phyloP scores from a whole-genome alignment of 345 rosid genomes.

The Punica granatum region DNA sequence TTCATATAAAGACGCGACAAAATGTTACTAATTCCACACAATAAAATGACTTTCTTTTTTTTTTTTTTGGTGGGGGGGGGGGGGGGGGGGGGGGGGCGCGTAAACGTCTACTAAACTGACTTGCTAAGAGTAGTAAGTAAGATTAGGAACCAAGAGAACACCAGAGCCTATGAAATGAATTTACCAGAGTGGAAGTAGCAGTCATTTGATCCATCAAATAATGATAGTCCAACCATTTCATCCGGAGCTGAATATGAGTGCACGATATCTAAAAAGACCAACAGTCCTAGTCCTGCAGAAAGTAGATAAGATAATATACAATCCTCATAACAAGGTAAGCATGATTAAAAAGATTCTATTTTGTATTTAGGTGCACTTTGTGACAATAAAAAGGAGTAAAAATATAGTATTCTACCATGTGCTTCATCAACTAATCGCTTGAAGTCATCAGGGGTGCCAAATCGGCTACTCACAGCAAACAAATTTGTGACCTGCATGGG shows the following conservation, averaged over 20 bases:
- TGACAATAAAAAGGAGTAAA: background rate
- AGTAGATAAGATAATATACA: slow-evolving; percentile 2
- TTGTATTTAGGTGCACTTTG: background rate
- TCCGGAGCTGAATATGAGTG: slow-evolving; percentile 97
- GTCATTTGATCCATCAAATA: slow-evolving; percentile 93
- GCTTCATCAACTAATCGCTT: slow-evolving; percentile 92
- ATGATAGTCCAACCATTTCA: slow-evolving; percentile 92
- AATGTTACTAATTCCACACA: background rate
- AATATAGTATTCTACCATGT: slow-evolving; percentile 41
- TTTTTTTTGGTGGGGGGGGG: too few relatives aligned
- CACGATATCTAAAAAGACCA: slow-evolving; percentile 83
- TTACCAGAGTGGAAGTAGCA: slow-evolving; percentile 93
- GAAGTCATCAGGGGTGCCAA: slow-evolving; percentile 95
- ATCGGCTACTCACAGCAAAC: slow-evolving; percentile 87
- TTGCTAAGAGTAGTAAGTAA: background rate
- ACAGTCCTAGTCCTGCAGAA: slow-evolving; percentile 65
- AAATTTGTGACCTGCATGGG: slow-evolving; percentile 63
- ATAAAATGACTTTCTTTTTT: background rate
- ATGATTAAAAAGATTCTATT: background rate
- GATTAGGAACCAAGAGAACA: background rate
- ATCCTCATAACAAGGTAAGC: background rate
- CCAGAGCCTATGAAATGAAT: slow-evolving; percentile 4
- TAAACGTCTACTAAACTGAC: too few relatives aligned
- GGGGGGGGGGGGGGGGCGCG: too few relatives aligned
- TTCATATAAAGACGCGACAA: background rate